These are phyloP conservation scores for Spinacia oleracea DNA, from an alignment of 179 eudicot genomes.

Conservation along the genomic window DNA sequence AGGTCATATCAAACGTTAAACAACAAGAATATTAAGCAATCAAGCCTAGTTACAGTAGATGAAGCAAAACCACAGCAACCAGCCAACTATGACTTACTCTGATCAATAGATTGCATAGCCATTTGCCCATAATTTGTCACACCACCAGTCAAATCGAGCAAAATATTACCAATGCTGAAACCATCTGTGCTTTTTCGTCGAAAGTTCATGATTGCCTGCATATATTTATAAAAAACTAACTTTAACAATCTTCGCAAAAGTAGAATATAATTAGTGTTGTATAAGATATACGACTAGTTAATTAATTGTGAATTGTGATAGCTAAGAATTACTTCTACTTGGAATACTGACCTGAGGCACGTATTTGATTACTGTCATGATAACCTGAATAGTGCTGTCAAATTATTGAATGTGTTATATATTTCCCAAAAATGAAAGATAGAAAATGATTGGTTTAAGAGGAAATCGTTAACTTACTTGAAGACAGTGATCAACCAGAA, in stretches of 20 bases:
- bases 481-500: constrained; percentile 78
- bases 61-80: neutral
- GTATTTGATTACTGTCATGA: constrained; percentile 80
- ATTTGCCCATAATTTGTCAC: constrained; percentile 69
- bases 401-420: constrained; percentile 1
- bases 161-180: constrained; percentile 83
- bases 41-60: neutral
- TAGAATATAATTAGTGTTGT: neutral
- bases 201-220: constrained; percentile 75
- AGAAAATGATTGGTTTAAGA: no score
- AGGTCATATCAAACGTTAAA: constrained; percentile 15
- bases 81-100: constrained; percentile 56
- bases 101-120: constrained; percentile 80
- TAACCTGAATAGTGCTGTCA: constrained; percentile 83
- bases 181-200: constrained; percentile 77
- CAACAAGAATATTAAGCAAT: neutral
- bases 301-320: neutral
- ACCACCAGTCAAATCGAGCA: constrained; percentile 84
- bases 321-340: neutral
- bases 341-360: constrained; percentile 72
- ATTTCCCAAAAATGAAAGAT: neutral
- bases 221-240: neutral
- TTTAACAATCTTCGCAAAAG: neutral
- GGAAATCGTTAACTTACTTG: constrained; percentile 63
- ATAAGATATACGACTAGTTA: neutral